Evolutionary conservation across 2,329 filamentous ascomycete species (phyloP), one percentile per base, ranked within the genome.

Genomic region (Talaromyces sp.): DNA sequence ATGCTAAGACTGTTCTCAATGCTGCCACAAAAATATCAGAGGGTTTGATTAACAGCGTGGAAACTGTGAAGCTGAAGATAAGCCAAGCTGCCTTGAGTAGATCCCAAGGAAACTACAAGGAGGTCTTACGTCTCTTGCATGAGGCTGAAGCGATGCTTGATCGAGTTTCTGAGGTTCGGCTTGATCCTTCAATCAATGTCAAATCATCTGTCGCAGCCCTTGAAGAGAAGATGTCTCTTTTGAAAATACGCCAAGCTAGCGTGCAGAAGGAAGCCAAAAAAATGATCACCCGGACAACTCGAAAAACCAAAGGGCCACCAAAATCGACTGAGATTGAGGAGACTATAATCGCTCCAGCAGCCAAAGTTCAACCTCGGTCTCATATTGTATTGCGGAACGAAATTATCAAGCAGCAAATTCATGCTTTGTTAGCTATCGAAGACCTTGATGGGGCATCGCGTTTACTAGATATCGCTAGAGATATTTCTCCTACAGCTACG

Each of bases 401-500:
- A 45, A 76, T 88, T 19, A 73, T 84, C 19, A 80, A 82, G 58
- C 81, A 83, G 59, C 84, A 83, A 70, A 84, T 83, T 8, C 76
- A 80, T 54, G 81, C 80, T 67, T 69, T 83, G n/a, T 75, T 82
- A 15, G 72, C 77, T 8, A 73, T 77, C 36, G 78, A 78, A n/a
- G 77, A 81, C 47, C 91, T 87, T 80, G 76, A 83, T 0, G 81
- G 85, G 7, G 89, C 89, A 0, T 78, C 87, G 15, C 75, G 77
- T 1, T 78, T 86, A 19, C 79, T 93, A 3, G 67, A 72, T 19
- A 72, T 75, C 60, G 76, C 77, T 5, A 71, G 74, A 51, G 69
- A 74, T 61, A 70, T 76, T 0, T 70, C 71, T 22, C 76, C 74
- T 4, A 69, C 87, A 11, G 86, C 86, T 65, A 91, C 90, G 22